Evolutionary conservation across 129 eudicot species (phyloP), one percentile per base, ranked within the genome.

Genomic region (Pulicaria dysenterica): DNA sequence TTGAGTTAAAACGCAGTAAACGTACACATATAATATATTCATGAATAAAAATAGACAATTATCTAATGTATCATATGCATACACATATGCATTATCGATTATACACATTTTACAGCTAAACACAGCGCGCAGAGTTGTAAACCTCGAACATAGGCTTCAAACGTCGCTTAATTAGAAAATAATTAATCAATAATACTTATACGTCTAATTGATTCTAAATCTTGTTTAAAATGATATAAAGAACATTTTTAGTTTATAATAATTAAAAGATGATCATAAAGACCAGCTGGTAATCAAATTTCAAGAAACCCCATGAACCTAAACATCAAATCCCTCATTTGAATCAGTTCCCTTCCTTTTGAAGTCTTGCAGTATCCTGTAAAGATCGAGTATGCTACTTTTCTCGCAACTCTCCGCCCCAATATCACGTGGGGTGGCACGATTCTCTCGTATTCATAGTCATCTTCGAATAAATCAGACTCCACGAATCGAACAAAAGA

Each of bases 271-370:
- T 16, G 8, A 74, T 39, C 40, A 38, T 6, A 57, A n/a, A 8
- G 43, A 57, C 47, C 39, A 12, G 19, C 31, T 58, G 40, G 7
- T 3, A 3, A 44, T 68, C 58, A 91, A 61, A 78, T 76, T 81
- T 91, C 97, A 31, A 91, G 81, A 67, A 82, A 91, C 3, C 92
- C 96, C 4, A 95, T 88, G 77, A 88, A 43, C 72, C 90, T 82
- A 34, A 88, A 85, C 40, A 91, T 78, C 6, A 89, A 79, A 77
- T 91, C 81, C 80, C 93, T 79, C 39, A 88, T 86, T 73, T 86
- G 67, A 70, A 84, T 82, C 83, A 84, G 73, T 61, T 91, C 76
- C 63, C 72, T 85, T 19, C 82, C 84, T 55, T 76, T 85, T 2
- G 79, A 67, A 24, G 85, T 79, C 63, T 85, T 86, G 16, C 91